These are phyloP conservation scores for Neurospora sp. DNA, from an alignment of 495 filamentous ascomycete genomes.

Conservation along the genomic window DNA sequence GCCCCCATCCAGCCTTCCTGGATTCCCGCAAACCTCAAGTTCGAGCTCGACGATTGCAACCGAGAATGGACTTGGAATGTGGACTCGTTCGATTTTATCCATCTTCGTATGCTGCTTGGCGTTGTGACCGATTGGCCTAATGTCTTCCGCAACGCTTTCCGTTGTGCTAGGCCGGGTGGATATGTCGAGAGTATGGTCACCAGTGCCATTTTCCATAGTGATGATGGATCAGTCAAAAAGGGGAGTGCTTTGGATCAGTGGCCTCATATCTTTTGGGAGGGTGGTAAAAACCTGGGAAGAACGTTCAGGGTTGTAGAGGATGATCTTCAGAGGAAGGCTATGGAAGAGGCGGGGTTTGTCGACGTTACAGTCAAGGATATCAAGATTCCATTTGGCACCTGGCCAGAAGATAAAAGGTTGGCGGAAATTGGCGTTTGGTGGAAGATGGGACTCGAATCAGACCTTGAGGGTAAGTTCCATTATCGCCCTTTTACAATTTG, in stretches of 20 bases:
- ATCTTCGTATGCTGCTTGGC: conserved; percentile 39
- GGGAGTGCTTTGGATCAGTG: neutral
- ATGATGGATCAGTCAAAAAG: neutral
- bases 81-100: conserved; percentile 47
- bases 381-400: conserved; percentile 43
- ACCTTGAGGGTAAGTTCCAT: neutral
- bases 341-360: conserved; percentile 45
- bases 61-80: conserved; percentile 32
- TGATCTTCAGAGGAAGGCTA: conserved; percentile 26
- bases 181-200: neutral
- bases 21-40: conserved; percentile 35
- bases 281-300: conserved; percentile 1
- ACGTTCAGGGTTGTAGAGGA: neutral
- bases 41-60: conserved; percentile 41
- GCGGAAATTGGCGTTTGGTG: conserved; percentile 20
- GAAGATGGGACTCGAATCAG: neutral
- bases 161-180: neutral
- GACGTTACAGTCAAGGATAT: conserved; percentile 32
- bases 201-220: neutral
- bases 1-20: conserved; percentile 31
- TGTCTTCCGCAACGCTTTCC: conserved; percentile 25
- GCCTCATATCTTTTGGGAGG: neutral
- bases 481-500: neutral
- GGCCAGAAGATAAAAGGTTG: conserved; percentile 36
- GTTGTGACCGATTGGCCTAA: conserved; percentile 41